These are phyloP conservation scores for Hortiboletus rubellus DNA, from an alignment of 1,284 basidiomycete species.

Conservation along the genomic window DNA sequence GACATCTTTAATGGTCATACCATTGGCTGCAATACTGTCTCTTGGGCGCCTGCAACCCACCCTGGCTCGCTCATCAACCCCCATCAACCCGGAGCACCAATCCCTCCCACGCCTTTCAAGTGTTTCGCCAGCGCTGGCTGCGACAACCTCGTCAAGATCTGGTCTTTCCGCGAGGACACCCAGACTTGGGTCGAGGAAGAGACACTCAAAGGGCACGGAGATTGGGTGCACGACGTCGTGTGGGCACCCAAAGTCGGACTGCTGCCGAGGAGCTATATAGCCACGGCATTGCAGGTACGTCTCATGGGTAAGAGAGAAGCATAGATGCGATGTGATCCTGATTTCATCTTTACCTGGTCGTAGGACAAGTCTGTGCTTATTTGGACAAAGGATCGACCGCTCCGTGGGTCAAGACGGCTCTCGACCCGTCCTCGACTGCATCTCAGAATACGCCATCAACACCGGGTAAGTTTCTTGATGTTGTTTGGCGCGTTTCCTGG, in stretches of 20 bases:
- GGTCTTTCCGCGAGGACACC: slow-evolving; percentile 79
- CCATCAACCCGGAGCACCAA: slow-evolving; percentile 43
- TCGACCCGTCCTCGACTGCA: slow-evolving; percentile 70
- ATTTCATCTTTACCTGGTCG: background rate
- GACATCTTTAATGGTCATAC: slow-evolving; percentile 96
- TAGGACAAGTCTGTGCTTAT: slow-evolving; percentile 91
- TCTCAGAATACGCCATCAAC: slow-evolving; percentile 28
- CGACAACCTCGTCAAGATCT: slow-evolving; percentile 95
- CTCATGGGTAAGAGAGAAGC: background rate
- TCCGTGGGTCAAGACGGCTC: slow-evolving; percentile 83
- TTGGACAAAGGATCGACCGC: slow-evolving; percentile 85
- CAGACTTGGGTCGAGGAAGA: slow-evolving; percentile 92
- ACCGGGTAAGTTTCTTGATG: slow-evolving; percentile 85
- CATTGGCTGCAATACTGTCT: slow-evolving; percentile 95
- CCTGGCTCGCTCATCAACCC: slow-evolving; percentile 82
- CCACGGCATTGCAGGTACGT: slow-evolving; percentile 86
- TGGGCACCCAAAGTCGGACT: slow-evolving; percentile 98
- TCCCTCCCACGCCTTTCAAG: slow-evolving; percentile 58
- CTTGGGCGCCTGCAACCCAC: slow-evolving; percentile 93
- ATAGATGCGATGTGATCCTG: background rate
- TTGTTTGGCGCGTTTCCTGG: slow-evolving; percentile 98
- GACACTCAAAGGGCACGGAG: slow-evolving; percentile 84
- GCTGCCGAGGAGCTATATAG: slow-evolving; percentile 95
- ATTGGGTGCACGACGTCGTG: slow-evolving; percentile 98
- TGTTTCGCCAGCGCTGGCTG: slow-evolving; percentile 95